phyloP scores from a whole-genome alignment of 2,329 filamentous ascomycete genomes.

The Emmonsia crescens region DNA sequence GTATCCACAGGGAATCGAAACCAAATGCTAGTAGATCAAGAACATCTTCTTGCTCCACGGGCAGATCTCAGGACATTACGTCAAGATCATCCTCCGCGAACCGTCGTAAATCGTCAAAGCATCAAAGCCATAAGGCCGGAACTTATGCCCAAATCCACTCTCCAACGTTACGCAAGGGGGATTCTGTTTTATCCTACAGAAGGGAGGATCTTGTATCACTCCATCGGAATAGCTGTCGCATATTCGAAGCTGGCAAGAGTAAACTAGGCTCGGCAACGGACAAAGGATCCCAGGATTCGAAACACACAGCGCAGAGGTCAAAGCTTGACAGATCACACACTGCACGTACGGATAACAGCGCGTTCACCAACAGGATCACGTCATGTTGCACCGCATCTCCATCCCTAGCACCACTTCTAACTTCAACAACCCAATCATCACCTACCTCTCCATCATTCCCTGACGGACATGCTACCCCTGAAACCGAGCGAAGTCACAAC shows the following conservation, averaged over 20 bases:
- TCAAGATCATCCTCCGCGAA: constrained; percentile 15
- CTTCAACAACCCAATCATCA: constrained; percentile 93
- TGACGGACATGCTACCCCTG: constrained; percentile 3
- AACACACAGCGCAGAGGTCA: not conserved
- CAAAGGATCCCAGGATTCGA: not conserved
- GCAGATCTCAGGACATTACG: constrained; percentile 24
- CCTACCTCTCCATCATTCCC: constrained; percentile 35
- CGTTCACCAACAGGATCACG: not conserved
- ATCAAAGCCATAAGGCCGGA: constrained; percentile 19
- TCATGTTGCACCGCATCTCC: constrained; percentile 60
- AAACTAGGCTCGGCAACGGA: constrained; percentile 6
- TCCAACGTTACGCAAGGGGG: constrained; percentile 18
- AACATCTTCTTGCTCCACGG: constrained; percentile 21
- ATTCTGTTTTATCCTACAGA: constrained; percentile 13
- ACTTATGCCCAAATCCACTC: constrained; percentile 21
- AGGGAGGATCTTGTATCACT: constrained; percentile 27
- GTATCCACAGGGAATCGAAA: constrained; percentile 10
- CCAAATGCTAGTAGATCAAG: constrained; percentile 20
- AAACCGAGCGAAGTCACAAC: not conserved
- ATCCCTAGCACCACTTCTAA: constrained; percentile 82
- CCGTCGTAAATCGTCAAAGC: constrained; percentile 20
- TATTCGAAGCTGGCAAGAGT: constrained; percentile 21
- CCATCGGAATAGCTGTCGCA: constrained; percentile 31
- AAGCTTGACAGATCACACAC: not conserved
- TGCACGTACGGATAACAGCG: not conserved